Conservation (phyloP, 2,329 filamentous ascomycete species). For the Pseudogymnoascus sp. region DNA sequence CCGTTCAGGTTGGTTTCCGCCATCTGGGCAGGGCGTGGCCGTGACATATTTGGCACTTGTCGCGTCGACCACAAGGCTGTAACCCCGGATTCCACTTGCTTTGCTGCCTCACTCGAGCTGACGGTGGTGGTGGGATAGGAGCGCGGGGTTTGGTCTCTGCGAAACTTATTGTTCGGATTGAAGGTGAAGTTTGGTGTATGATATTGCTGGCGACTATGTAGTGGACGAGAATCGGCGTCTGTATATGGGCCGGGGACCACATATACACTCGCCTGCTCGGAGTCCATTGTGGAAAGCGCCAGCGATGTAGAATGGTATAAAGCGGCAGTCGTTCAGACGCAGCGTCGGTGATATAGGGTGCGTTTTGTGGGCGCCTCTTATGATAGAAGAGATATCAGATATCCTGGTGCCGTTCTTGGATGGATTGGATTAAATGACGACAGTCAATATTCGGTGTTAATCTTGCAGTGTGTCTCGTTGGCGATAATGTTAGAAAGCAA, state of each 20-base stretch:
- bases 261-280: conserved; percentile 48
- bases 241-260: conserved; percentile 27
- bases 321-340: neutral
- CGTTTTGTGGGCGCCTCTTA: neutral
- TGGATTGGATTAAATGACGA: neutral
- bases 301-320: neutral
- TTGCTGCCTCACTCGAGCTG: conserved; percentile 45
- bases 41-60: conserved; percentile 41
- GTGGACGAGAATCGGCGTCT: conserved; percentile 33
- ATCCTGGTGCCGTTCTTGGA: neutral
- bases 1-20: conserved; percentile 42
- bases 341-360: neutral
- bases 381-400: neutral
- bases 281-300: conserved; percentile 42
- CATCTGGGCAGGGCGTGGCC: conserved; percentile 52
- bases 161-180: conserved; percentile 43
- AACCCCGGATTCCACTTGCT: conserved; percentile 43
- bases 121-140: conserved; percentile 43
- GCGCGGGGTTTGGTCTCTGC: conserved; percentile 40
- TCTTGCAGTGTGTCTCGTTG: conserved; percentile 19
- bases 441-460: neutral
- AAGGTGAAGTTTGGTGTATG: conserved; percentile 46
- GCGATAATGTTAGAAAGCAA: neutral
- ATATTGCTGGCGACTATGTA: conserved; percentile 42
- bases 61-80: conserved; percentile 51